phyloP scores from a whole-genome alignment of 371 early-diverging fungal genomes.

The Massospora cicadina region DNA sequence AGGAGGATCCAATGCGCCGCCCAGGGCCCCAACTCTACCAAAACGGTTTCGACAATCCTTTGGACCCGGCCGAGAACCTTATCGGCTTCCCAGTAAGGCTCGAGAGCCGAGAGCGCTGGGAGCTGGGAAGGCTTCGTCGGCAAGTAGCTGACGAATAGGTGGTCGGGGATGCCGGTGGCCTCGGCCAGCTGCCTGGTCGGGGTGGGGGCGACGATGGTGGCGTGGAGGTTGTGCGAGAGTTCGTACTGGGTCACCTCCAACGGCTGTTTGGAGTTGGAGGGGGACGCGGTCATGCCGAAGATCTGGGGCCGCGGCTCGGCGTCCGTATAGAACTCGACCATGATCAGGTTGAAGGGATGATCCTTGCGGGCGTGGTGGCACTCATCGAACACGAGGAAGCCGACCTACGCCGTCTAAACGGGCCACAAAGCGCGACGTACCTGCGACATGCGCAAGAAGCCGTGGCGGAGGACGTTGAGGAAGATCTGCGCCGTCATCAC shows the following conservation, averaged over 20 bases:
- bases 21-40: neutral
- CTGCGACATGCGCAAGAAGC: slow-evolving; percentile 37
- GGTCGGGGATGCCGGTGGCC: slow-evolving; percentile 25
- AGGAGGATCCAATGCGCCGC: neutral
- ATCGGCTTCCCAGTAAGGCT: slow-evolving; percentile 25
- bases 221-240: slow-evolving; percentile 3
- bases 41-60: slow-evolving; percentile 23
- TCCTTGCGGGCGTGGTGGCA: slow-evolving; percentile 74
- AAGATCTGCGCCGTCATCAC: slow-evolving; percentile 83
- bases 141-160: slow-evolving; percentile 19
- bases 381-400: slow-evolving; percentile 79
- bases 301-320: slow-evolving; percentile 38
- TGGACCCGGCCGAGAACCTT: slow-evolving; percentile 35
- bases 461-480: slow-evolving; percentile 49
- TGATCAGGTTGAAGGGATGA: slow-evolving; percentile 68
- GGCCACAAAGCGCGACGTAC: no score
- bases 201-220: slow-evolving; percentile 37
- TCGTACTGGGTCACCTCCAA: neutral
- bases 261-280: slow-evolving; percentile 26
- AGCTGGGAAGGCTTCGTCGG: slow-evolving; percentile 24
- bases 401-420: slow-evolving; percentile 23
- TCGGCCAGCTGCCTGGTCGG: slow-evolving; percentile 40
- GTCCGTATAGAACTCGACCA: slow-evolving; percentile 55
- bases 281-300: slow-evolving; percentile 91
- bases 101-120: slow-evolving; percentile 4